phyloP scores from a whole-genome alignment of 306 rosid species.

The Cucumis cinereus region DNA sequence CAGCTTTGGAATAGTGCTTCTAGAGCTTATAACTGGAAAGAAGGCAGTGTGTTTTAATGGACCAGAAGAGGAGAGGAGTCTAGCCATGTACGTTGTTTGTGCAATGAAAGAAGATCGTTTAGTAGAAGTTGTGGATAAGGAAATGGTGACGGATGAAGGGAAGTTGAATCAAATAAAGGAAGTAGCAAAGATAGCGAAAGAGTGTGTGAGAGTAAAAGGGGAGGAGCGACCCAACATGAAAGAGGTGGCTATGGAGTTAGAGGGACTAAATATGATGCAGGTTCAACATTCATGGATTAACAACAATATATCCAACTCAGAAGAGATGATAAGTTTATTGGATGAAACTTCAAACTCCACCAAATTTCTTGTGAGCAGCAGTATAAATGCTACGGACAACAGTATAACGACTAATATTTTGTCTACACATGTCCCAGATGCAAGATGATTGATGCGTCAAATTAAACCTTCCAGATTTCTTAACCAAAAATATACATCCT shows the following conservation, averaged over 20 bases:
- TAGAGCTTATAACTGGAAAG: conserved; percentile 35
- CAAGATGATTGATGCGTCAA: not conserved
- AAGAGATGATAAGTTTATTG: conserved; percentile 15
- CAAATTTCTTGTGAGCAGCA: not conserved
- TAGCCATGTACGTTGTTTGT: conserved; percentile 19
- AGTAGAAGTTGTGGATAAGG: conserved; percentile 22
- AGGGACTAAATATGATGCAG: conserved; percentile 13
- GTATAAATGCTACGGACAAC: not conserved
- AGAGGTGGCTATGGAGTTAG: conserved; percentile 36
- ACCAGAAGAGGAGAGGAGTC: conserved; percentile 12
- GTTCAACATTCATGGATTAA: conserved; percentile 2
- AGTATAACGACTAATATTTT: not conserved
- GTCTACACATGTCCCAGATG: not conserved
- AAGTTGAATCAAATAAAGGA: conserved; percentile 25
- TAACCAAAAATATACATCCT: no score
- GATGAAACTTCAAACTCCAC: not conserved
- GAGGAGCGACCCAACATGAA: conserved; percentile 47
- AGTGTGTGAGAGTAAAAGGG: conserved; percentile 23
- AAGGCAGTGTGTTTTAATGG: conserved; percentile 13
- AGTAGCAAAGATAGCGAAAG: conserved; percentile 16
- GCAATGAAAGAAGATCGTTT: conserved; percentile 23
- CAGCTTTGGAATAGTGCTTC: conserved; percentile 36
- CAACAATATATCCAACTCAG: not conserved
- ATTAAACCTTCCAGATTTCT: no score
- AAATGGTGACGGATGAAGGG: conserved; percentile 1